Percentiles rank a stretch among this genome's conserved stretches.
Evolutionary conservation across 495 filamentous ascomycete genomes (phyloP).

Genomic region (Aspergillus homomorphus): DNA sequence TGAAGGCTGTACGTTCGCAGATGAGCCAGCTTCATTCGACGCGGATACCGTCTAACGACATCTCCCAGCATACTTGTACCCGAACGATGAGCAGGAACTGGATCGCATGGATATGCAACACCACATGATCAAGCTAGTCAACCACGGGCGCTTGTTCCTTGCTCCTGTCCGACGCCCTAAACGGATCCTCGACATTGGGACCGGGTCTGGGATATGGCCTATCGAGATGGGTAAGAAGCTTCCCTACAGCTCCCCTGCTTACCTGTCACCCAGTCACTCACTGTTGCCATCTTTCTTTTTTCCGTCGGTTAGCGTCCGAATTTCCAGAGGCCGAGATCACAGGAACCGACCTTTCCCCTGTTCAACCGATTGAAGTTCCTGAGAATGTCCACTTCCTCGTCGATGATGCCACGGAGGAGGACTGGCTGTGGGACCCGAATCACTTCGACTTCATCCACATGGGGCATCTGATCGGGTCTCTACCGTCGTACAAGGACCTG

Average conservation of each 20-base stretch:
- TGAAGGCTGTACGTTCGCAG: conserved; percentile 46
- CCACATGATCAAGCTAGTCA: conserved; percentile 54
- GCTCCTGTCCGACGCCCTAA: conserved; percentile 56
- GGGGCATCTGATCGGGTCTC: conserved; percentile 40
- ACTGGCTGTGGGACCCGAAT: conserved; percentile 47
- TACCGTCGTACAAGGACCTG: conserved; percentile 40
- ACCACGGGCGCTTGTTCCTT: conserved; percentile 52
- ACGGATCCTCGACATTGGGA: conserved; percentile 64
- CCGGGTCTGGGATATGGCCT: conserved; percentile 70
- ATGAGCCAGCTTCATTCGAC: background rate
- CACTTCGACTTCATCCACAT: conserved; percentile 50
- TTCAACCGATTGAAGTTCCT: conserved; percentile 57
- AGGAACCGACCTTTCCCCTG: conserved; percentile 62
- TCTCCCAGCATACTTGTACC: conserved; percentile 48
- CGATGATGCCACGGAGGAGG: conserved; percentile 49
- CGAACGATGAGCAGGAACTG: conserved; percentile 55
- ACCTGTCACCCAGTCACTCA: background rate
- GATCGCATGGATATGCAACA: conserved; percentile 60
- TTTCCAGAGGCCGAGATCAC: conserved; percentile 56
- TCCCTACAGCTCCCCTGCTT: conserved; percentile 5
- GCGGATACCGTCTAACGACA: conserved; percentile 13
- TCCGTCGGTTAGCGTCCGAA: conserved; percentile 33
- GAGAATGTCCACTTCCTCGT: conserved; percentile 60
- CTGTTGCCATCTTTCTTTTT: conserved; percentile 1
- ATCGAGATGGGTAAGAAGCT: conserved; percentile 54